Evolutionary conservation across 768 basidiomycete species (phyloP), one percentile per base, ranked within the genome.

Genomic region (Asterophora lycoperdoides): DNA sequence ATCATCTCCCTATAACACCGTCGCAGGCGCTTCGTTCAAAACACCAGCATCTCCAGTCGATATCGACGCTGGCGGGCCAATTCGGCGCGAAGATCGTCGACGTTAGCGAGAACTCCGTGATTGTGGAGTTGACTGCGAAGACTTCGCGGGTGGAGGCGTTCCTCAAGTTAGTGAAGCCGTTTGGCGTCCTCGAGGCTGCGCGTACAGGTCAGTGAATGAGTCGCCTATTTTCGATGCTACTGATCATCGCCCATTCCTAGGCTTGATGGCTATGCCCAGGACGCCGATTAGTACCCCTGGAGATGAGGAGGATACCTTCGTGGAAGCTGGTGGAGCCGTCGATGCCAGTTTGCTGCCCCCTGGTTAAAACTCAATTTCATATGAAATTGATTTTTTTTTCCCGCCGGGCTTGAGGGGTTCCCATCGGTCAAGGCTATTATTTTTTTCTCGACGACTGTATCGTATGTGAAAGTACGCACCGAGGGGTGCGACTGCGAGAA

Each of bases 201-300:
- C 74, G 96, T 47, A 93, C 93, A 29, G 95, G 94, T 94, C 53
- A 49, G 8, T 30, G 8, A 26, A 26, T 30, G 11, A 18, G 29
- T 50, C 43, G 42, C 14, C 51, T n/a, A 44, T 23, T 37, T 44
- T 19, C 41, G 26, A 23, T 26, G 14, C 28, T 41, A 23, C 49
- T 54, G 20, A 53, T 36, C 19, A 15, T 47, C 30, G 45, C 23
- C 42, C 13, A 40, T 44, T 43, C 29, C 5, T 53, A 95, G 94
- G 94, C 62, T 71, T 90, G 33, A 99, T 99, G 95, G 94, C 90
- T 5, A 96, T 99, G 89, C 96, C 96, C 4, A 81, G 96, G 52
- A 96, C 96, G 5, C 94, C 95, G 2, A 88, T 98, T 60, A 64
- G 79, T 13, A 63, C 57, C 4, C 49, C 59, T 5, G 65, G 64